Percentiles rank a stretch among this genome's conserved stretches.
Evolutionary conservation across 2,329 filamentous ascomycete species (phyloP).

Genomic region (Pyricularia sp.): DNA sequence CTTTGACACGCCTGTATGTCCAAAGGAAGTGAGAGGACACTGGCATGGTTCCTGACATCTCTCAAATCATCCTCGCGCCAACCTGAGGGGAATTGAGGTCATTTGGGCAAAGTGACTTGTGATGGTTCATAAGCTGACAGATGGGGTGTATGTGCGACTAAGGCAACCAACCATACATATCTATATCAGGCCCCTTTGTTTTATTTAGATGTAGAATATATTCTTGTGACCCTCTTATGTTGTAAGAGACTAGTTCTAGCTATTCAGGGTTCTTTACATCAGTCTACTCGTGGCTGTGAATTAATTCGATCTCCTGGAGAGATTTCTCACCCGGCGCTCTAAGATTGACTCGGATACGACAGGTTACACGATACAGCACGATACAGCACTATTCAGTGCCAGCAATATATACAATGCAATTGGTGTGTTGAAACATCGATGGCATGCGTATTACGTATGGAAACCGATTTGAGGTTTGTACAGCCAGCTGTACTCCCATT

Average conservation of each 20-base stretch:
- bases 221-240: neutral
- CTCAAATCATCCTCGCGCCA: neutral
- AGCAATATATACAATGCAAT: neutral
- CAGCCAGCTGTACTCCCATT: neutral
- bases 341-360: neutral
- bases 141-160: neutral
- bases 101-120: neutral
- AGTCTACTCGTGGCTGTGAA: neutral
- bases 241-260: neutral
- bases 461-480: neutral
- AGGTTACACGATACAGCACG: neutral
- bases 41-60: neutral
- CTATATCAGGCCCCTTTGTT: neutral
- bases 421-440: neutral
- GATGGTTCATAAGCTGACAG: neutral
- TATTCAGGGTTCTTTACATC: neutral
- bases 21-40: neutral
- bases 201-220: neutral
- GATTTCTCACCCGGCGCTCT: neutral
- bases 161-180: neutral
- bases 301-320: neutral
- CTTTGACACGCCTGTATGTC: neutral
- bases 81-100: neutral
- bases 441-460: neutral
- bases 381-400: neutral